Conservation (phyloP, 192 early-diverging fungal species). For the Coemansia sp. region DNA sequence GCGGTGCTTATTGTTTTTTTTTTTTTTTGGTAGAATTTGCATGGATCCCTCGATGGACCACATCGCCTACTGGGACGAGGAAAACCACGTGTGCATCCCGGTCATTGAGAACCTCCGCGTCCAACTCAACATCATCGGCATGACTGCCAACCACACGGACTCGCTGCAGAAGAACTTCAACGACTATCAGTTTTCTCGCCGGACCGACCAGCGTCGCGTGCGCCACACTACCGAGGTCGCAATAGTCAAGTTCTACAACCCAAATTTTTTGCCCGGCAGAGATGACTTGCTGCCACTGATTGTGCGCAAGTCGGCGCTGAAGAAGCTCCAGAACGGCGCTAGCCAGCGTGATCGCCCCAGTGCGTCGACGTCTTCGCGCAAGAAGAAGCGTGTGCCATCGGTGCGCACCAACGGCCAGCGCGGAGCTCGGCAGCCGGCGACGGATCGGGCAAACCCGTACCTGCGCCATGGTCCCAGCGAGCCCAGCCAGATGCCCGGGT, state of each 20-base stretch:
- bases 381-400: slow-evolving; percentile 28
- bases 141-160: slow-evolving; percentile 53
- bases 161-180: slow-evolving; percentile 58
- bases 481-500: slow-evolving; percentile 6
- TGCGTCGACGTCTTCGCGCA: slow-evolving; percentile 11
- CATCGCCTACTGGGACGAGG: slow-evolving; percentile 45
- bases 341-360: slow-evolving; percentile 19
- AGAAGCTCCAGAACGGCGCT: slow-evolving; percentile 27
- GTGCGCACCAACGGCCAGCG: slow-evolving; percentile 28
- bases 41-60: slow-evolving; percentile 17
- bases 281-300: slow-evolving; percentile 32
- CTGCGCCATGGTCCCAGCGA: slow-evolving; percentile 15
- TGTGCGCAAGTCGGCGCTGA: slow-evolving; percentile 53
- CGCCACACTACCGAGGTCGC: slow-evolving; percentile 47
- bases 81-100: slow-evolving; percentile 44
- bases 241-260: slow-evolving; percentile 49
- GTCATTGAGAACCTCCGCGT: slow-evolving; percentile 39
- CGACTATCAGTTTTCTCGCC: slow-evolving; percentile 54
- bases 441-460: slow-evolving; percentile 46
- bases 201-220: slow-evolving; percentile 52
- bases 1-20: too few relatives aligned
- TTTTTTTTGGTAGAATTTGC: slow-evolving; percentile 27
- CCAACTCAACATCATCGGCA: slow-evolving; percentile 48
- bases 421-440: slow-evolving; percentile 22
- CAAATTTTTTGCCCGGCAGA: slow-evolving; percentile 43